Evolutionary conservation across 257 asterid species (phyloP), one percentile per base, ranked within the genome.

Genomic region (Rauvolfia tetraphylla): DNA sequence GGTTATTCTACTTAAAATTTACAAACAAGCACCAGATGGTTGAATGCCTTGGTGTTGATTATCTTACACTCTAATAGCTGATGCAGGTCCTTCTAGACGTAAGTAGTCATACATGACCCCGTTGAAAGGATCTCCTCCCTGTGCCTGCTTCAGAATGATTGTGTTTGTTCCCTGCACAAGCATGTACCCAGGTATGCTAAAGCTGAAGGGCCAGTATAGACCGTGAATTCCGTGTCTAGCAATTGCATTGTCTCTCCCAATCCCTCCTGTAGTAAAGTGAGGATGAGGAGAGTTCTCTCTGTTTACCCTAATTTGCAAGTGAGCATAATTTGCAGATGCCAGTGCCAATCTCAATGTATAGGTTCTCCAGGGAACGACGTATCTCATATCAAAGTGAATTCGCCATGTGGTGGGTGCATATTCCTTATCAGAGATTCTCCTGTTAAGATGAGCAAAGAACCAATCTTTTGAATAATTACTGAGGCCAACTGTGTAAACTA

Each of bases 141-240:
- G 88, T 0, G 90, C 51, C 61, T 90, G 96, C 42, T 77, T 88
- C 70, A 91, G 85, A n/a, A 79, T 89, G 29, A 92, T 82, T 13
- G 78, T 68, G 65, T 93, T 90, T 4, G 61, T 85, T 17, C 86
- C 78, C 3, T 13, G 4, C 4, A 27, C 25, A 22, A 93, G 89
- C n/a, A 75, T 53, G 42, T 85, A 80, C 10, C 89, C 88, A 29
- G 79, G 78, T 57, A 93, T 42, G 69, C 61, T 76, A 39, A 90
- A 76, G 44, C 82, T 84, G 42, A 79, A 93, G 27, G 88, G 68
- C 89, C 91, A 85, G 29, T 93, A 89, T 48, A 88, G 53, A 67
- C 98, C 98, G 79, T 83, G 97, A 71, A 91, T 93, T 3, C 98
- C 97, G 79, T 93, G 98, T 38, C 98, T 88, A 3, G 97, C 98